phyloP scores from a whole-genome alignment of 2,329 filamentous ascomycete species.

The Cryphonectria nitschkei region DNA sequence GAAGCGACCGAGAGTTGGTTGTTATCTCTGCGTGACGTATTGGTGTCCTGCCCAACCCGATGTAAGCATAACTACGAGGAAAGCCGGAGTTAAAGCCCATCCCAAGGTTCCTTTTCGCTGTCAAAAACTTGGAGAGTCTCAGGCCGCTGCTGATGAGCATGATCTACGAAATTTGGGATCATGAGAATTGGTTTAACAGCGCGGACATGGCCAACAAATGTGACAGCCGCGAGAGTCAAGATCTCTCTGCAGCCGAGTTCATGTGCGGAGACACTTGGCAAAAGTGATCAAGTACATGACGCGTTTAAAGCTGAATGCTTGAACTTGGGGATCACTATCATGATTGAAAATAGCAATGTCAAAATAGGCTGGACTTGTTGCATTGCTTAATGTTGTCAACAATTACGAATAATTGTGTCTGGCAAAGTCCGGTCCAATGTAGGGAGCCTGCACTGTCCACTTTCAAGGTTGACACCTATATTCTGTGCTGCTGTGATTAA shows the following conservation, averaged over 20 bases:
- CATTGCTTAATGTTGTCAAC: too few relatives aligned
- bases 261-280: neutral
- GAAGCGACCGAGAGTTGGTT: neutral
- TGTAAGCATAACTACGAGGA: neutral
- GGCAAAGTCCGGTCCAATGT: slow-evolving; percentile 7
- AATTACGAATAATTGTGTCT: neutral
- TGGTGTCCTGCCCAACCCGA: neutral
- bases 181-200: neutral
- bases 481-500: slow-evolving; percentile 12
- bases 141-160: neutral
- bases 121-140: neutral
- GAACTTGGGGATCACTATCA: neutral
- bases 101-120: neutral
- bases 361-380: too few relatives aligned
- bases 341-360: too few relatives aligned
- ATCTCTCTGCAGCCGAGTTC: too few relatives aligned
- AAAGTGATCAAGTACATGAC: neutral
- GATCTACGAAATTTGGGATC: neutral
- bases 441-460: slow-evolving; percentile 4
- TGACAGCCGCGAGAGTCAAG: too few relatives aligned
- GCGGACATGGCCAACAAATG: neutral
- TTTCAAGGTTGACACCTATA: neutral
- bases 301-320: neutral
- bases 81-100: too few relatives aligned
- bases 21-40: neutral